Evolutionary conservation across 768 basidiomycete species (phyloP).

Genomic region (Mycena polygramma): DNA sequence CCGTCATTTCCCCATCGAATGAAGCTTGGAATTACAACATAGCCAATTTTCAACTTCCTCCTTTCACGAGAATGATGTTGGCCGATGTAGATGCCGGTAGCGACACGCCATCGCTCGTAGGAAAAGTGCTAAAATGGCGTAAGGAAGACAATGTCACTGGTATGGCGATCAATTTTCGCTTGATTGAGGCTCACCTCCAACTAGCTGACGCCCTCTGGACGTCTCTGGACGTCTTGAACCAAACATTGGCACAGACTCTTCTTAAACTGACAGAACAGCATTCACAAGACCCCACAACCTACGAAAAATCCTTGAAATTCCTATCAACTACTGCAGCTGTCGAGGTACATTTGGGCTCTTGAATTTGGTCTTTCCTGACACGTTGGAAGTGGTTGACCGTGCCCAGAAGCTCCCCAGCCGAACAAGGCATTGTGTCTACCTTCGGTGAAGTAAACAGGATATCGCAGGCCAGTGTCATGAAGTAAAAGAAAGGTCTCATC

Average conservation of each 20-base stretch:
- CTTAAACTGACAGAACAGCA: slow-evolving; percentile 64
- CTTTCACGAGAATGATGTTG: slow-evolving; percentile 84
- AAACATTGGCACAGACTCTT: slow-evolving; percentile 67
- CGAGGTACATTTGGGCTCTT: slow-evolving; percentile 55
- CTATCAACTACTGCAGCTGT: slow-evolving; percentile 70
- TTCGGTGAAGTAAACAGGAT: slow-evolving; percentile 71
- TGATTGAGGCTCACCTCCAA: slow-evolving; percentile 7
- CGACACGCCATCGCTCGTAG: slow-evolving; percentile 94
- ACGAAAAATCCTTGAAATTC: slow-evolving; percentile 71
- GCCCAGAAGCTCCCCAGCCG: slow-evolving; percentile 60
- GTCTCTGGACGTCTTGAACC: slow-evolving; percentile 72
- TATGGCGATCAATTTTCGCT: slow-evolving; percentile 39
- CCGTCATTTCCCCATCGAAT: slow-evolving; percentile 75
- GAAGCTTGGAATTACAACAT: slow-evolving; percentile 80
- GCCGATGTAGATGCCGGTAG: slow-evolving; percentile 98
- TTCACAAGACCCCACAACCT: slow-evolving; percentile 60
- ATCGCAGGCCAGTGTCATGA: slow-evolving; percentile 64
- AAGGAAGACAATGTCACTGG: slow-evolving; percentile 72
- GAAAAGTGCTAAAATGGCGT: slow-evolving; percentile 93
- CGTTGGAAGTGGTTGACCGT: slow-evolving; percentile 69
- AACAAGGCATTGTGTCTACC: slow-evolving; percentile 61
- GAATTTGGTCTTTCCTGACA: slow-evolving; percentile 7
- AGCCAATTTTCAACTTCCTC: slow-evolving; percentile 84
- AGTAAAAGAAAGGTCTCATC: not conserved
- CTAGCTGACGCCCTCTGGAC: slow-evolving; percentile 77